These are phyloP conservation scores for Trypanosoma melophagium DNA, from an alignment of 208 protist genomes.

Conservation along the genomic window DNA sequence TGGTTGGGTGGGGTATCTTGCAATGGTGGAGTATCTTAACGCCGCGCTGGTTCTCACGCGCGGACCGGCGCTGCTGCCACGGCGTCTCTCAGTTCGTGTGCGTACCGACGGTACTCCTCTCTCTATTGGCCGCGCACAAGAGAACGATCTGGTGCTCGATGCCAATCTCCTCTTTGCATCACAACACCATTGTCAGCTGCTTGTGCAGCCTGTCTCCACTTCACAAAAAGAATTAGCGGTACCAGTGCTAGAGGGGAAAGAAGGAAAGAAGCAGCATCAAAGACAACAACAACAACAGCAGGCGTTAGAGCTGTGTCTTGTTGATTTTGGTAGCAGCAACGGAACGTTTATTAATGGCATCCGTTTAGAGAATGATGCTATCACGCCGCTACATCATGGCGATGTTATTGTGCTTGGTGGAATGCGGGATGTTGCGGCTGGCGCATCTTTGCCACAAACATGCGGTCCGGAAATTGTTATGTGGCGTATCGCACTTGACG, in stretches of 20 bases:
- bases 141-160: conserved; percentile 70
- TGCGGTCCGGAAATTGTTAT: conserved; percentile 67
- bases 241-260: background rate
- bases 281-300: background rate
- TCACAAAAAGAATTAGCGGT: background rate
- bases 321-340: conserved; percentile 84
- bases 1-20: too few species aligned
- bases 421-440: conserved; percentile 73
- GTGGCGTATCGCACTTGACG: conserved; percentile 55
- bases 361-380: conserved; percentile 46
- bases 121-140: conserved; percentile 56
- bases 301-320: conserved; percentile 46
- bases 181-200: conserved; percentile 76
- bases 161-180: conserved; percentile 76
- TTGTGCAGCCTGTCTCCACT: conserved; percentile 15
- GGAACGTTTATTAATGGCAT: conserved; percentile 84
- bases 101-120: conserved; percentile 48
- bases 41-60: conserved; percentile 59
- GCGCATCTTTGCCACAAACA: conserved; percentile 40
- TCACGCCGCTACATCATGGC: conserved; percentile 53
- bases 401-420: conserved; percentile 81
- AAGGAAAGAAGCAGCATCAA: background rate
- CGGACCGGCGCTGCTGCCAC: conserved; percentile 47
- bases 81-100: conserved; percentile 44
- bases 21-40: conserved; percentile 17